Evolutionary conservation across 805 yeast genomes (phyloP).

Genomic region (Cyberlindnera galapagoensis): DNA sequence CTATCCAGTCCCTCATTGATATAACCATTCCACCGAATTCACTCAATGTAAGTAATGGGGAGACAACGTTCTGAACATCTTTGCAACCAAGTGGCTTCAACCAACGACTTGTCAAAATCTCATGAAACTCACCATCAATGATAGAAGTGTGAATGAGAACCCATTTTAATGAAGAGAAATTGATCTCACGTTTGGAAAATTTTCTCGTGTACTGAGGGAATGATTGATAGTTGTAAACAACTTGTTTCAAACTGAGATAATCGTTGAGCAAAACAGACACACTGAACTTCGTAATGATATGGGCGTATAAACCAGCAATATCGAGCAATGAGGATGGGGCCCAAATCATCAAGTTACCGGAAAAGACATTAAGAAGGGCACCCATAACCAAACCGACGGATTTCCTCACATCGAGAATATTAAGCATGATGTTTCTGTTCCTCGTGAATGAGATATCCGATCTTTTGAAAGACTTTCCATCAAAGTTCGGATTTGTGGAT

Average conservation of each 20-base stretch:
- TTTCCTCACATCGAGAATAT: slow-evolving; percentile 62
- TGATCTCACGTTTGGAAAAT: slow-evolving; percentile 65
- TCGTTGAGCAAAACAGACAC: slow-evolving; percentile 79
- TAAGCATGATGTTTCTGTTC: slow-evolving; percentile 49
- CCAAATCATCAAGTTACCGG: slow-evolving; percentile 81
- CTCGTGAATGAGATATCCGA: slow-evolving; percentile 42
- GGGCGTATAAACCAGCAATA: slow-evolving; percentile 82
- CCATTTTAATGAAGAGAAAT: slow-evolving; percentile 78
- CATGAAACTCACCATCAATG: slow-evolving; percentile 90
- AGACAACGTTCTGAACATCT: slow-evolving; percentile 65
- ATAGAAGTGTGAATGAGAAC: slow-evolving; percentile 84
- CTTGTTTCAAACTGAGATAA: slow-evolving; percentile 82
- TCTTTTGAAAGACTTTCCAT: slow-evolving; percentile 41
- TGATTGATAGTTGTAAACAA: slow-evolving; percentile 86
- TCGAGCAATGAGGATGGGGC: slow-evolving; percentile 69
- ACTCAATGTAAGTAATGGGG: slow-evolving; percentile 82
- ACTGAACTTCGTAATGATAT: slow-evolving; percentile 60
- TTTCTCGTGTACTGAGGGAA: slow-evolving; percentile 81
- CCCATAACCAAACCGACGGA: slow-evolving; percentile 87
- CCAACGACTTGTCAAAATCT: slow-evolving; percentile 85
- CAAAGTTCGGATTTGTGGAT: slow-evolving; percentile 50
- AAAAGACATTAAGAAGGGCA: slow-evolving; percentile 68
- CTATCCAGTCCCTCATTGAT: slow-evolving; percentile 87
- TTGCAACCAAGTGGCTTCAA: slow-evolving; percentile 83
- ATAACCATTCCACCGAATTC: slow-evolving; percentile 97